phyloP scores from a whole-genome alignment of 257 asterid genomes.

The Nicotiana undulata region DNA sequence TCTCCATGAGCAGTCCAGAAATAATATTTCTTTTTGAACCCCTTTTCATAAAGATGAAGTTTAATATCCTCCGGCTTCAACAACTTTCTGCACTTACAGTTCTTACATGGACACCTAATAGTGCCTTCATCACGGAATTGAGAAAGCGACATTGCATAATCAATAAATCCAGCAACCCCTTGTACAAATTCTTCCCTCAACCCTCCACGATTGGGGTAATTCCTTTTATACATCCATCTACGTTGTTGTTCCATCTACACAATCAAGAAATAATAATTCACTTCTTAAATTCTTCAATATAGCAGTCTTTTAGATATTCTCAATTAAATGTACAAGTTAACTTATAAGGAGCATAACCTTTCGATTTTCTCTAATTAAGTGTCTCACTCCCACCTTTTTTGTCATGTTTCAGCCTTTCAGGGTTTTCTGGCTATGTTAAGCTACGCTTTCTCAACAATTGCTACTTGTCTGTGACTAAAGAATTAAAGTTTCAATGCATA shows the following conservation, averaged over 20 bases:
- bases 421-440: too few species aligned
- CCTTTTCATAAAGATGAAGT: background rate
- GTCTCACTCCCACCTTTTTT: too few species aligned
- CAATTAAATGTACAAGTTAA: too few species aligned
- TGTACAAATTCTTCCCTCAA: background rate
- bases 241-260: background rate
- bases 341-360: too few species aligned
- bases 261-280: background rate
- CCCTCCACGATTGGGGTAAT: background rate
- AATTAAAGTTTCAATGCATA: background rate
- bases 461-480: too few species aligned
- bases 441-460: too few species aligned
- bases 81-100: background rate
- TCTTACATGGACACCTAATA: background rate
- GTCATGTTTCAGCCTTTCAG: too few species aligned
- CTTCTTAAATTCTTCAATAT: background rate
- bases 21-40: background rate
- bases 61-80: background rate
- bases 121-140: background rate
- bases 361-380: too few species aligned
- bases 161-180: background rate
- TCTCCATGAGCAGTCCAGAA: background rate
- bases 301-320: too few species aligned
- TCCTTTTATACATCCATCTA: background rate
- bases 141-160: background rate